phyloP scores from a whole-genome alignment of 73 alveolate species.

The Paramecium sexaurelia region DNA sequence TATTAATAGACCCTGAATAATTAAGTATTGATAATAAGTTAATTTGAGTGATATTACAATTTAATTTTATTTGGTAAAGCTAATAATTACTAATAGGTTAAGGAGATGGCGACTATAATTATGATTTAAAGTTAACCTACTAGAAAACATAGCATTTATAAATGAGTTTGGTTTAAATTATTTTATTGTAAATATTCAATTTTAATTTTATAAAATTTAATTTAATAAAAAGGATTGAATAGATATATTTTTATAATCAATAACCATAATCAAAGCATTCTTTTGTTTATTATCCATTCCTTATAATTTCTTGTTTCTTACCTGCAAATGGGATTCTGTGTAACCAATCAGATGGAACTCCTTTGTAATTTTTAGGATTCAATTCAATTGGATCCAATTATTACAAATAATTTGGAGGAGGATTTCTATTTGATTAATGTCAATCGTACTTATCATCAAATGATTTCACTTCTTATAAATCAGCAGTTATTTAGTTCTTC shows the following conservation, averaged over 20 bases:
- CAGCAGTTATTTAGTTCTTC: neutral
- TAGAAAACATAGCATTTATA: too few relatives aligned
- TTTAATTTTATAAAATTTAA: too few relatives aligned
- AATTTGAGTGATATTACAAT: too few relatives aligned
- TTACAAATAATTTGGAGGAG: slow-evolving; percentile 63
- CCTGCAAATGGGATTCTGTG: slow-evolving; percentile 73
- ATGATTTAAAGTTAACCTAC: too few relatives aligned
- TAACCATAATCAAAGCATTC: slow-evolving; percentile 35
- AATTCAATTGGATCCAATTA: slow-evolving; percentile 62
- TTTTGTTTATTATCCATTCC: slow-evolving; percentile 30
- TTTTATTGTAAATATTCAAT: neutral
- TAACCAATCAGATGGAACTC: slow-evolving; percentile 68
- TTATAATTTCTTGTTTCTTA: slow-evolving; percentile 8
- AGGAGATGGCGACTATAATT: too few relatives aligned
- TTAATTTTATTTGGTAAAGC: too few relatives aligned
- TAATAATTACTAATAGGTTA: too few relatives aligned
- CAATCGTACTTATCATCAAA: slow-evolving; percentile 30
- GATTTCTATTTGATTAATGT: slow-evolving; percentile 39
- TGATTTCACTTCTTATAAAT: slow-evolving; percentile 21
- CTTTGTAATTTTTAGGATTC: slow-evolving; percentile 65
- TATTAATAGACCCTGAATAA: too few relatives aligned
- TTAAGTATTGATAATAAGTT: too few relatives aligned
- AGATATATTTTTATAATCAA: neutral
- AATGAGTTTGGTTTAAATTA: too few relatives aligned
- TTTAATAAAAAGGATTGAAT: too few relatives aligned